These are phyloP conservation scores for Candida nonsorbophila DNA, from an alignment of 805 yeast species.

Conservation along the genomic window DNA sequence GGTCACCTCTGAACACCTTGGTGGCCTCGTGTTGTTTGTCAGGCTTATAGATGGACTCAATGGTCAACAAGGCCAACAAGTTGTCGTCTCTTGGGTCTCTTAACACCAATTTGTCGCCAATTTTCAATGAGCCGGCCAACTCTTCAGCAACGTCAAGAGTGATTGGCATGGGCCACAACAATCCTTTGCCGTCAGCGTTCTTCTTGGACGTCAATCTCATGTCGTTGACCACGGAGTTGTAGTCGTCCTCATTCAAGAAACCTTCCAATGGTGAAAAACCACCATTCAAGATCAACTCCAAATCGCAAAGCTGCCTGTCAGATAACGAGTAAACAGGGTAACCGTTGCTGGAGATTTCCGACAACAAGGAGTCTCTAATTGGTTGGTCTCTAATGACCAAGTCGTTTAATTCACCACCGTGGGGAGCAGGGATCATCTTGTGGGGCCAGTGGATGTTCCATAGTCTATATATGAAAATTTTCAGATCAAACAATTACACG, in stretches of 20 bases:
- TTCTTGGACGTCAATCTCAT: conserved; percentile 57
- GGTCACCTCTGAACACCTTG: conserved; percentile 91
- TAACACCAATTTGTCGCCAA: conserved; percentile 64
- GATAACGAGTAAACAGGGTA: conserved; percentile 54
- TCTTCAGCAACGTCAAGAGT: conserved; percentile 67
- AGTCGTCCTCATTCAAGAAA: conserved; percentile 62
- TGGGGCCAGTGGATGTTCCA: conserved; percentile 40
- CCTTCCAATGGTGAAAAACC: conserved; percentile 86
- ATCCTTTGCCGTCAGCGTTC: conserved; percentile 44
- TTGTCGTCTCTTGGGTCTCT: conserved; percentile 78
- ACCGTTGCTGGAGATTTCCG: conserved; percentile 44
- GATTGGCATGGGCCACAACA: conserved; percentile 90
- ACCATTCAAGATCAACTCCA: conserved; percentile 87
- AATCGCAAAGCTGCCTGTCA: conserved; percentile 87
- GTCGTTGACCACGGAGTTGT: conserved; percentile 59
- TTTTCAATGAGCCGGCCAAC: conserved; percentile 35
- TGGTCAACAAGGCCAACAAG: conserved; percentile 75
- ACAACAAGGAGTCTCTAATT: conserved; percentile 48
- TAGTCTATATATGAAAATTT: conserved; percentile 2
- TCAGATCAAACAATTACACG: conserved; percentile 10
- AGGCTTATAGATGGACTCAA: conserved; percentile 76
- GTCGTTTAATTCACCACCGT: conserved; percentile 89
- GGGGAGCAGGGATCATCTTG: conserved; percentile 53
- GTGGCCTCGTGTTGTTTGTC: conserved; percentile 76
- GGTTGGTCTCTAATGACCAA: conserved; percentile 74